phyloP scores from a whole-genome alignment of 1,284 basidiomycete species.

The Trichosporon ovoides region DNA sequence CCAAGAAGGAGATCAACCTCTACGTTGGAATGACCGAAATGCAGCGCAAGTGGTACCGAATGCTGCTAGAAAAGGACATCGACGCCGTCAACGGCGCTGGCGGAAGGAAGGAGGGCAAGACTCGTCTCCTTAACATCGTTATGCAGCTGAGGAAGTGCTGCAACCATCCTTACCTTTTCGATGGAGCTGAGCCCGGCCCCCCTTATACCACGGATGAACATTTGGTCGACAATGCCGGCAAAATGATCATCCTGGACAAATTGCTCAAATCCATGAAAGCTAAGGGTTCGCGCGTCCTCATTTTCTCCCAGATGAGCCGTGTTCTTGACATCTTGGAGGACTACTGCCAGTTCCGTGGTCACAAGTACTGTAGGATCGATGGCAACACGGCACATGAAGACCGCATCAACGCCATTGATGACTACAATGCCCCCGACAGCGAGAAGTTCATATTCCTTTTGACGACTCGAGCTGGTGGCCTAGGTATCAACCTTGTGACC shows the following conservation, averaged over 20 bases:
- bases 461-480: conserved; percentile 95
- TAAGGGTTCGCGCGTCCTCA: conserved; percentile 90
- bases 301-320: conserved; percentile 98
- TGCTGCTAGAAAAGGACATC: conserved; percentile 95
- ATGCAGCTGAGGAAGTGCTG: conserved; percentile 77
- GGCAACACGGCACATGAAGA: conserved; percentile 94
- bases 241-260: conserved; percentile 97
- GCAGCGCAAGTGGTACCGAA: conserved; percentile 97
- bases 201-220: conserved; percentile 99
- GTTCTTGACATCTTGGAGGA: conserved; percentile 94
- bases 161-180: conserved; percentile 66
- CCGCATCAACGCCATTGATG: conserved; percentile 91
- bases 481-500: conserved; percentile 94
- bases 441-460: conserved; percentile 97
- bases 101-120: conserved; percentile 98
- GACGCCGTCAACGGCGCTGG: conserved; percentile 96
- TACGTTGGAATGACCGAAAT: conserved; percentile 97
- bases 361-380: conserved; percentile 95
- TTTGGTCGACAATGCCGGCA: conserved; percentile 87
- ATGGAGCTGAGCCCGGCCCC: conserved; percentile 91
- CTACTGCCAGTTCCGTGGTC: conserved; percentile 87
- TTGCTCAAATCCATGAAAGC: conserved; percentile 80
- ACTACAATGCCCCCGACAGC: conserved; percentile 91
- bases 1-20: conserved; percentile 99
- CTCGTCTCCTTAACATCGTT: conserved; percentile 95